Evolutionary conservation across 805 yeast genomes (phyloP), one percentile per base, ranked within the genome.

Genomic region (Cyberlindnera xishuangbannaensis): DNA sequence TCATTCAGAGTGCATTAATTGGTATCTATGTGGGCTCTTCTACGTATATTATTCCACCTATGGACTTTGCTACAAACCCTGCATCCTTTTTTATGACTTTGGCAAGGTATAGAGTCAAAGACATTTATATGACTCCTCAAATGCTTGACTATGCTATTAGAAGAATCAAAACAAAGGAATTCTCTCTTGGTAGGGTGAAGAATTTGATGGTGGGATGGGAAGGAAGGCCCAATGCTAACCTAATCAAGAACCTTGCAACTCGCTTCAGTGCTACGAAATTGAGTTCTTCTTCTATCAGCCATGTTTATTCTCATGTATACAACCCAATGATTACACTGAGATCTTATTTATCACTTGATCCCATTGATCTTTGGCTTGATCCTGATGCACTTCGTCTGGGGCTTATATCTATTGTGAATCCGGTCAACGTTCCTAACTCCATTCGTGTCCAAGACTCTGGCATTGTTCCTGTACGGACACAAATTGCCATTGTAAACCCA

Each of bases 391-490:
- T 92, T 37, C 70, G 97, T n/a, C 90, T 86, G 42, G 98, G 99
- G 3, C 75, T 80, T 34, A 71, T 92, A 3, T 76, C 83, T 15
- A 69, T 83, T 17, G 88, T 86, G 6, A 81, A 83, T 45, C 90
- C 86, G 9, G 72, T 72, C 4, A 82, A 76, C 41, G 68, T 68
- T 17, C 78, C 83, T 4, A 69, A 71, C 44, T 85, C 87, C 1
- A 61, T 92, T 32, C 80, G 78, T 36, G 61, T 92, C 7, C 95
- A 87, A 51, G 98, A 92, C 51, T 84, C 95, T 0, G 99, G 99
- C 10, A 83, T 90, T 69, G 97, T 88, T 0, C 94, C 97, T 1
- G 88, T 87, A 7, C 84, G 95, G 53, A 85, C 97, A 0, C 95
- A 88, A 51, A 75, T 92, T 21, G 92, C 95, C 1, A 83, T 92